Evolutionary conservation across 2,329 filamentous ascomycete genomes (phyloP).

Genomic region (Simplicillium sp.): DNA sequence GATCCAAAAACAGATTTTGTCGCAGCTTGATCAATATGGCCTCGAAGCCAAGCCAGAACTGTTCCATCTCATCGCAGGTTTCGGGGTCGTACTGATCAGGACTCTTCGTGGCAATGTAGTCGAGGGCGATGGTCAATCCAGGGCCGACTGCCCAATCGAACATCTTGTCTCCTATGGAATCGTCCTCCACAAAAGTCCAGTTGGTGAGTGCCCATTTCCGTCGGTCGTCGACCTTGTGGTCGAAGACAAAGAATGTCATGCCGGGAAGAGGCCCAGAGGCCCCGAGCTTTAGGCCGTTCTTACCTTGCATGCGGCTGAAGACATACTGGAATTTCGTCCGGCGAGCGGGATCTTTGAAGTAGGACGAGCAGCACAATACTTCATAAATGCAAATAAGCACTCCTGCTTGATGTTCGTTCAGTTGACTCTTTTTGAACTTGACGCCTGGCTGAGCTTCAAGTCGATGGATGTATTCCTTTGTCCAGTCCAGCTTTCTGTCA

Average conservation of each 20-base stretch:
- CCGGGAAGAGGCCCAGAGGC: conserved; percentile 67
- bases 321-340: conserved; percentile 65
- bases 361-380: conserved; percentile 72
- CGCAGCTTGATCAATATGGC: conserved; percentile 66
- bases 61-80: conserved; percentile 41
- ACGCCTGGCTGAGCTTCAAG: conserved; percentile 34
- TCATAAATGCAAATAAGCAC: conserved; percentile 80
- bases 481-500: conserved; percentile 46
- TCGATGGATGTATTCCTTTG: conserved; percentile 43
- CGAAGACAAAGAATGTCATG: conserved; percentile 76
- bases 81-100: conserved; percentile 20
- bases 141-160: conserved; percentile 84
- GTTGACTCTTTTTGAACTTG: conserved; percentile 34
- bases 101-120: conserved; percentile 45
- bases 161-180: conserved; percentile 55
- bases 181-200: conserved; percentile 41
- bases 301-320: conserved; percentile 64
- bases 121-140: conserved; percentile 58
- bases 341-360: conserved; percentile 50
- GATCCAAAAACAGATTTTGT: conserved; percentile 65
- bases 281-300: conserved; percentile 67
- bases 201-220: conserved; percentile 28
- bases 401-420: conserved; percentile 38
- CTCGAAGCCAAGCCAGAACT: conserved; percentile 72
- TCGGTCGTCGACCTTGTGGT: conserved; percentile 45